Evolutionary conservation across 1,139 yeast species (phyloP).

Genomic region (Saccharomycopsis hybrid): DNA sequence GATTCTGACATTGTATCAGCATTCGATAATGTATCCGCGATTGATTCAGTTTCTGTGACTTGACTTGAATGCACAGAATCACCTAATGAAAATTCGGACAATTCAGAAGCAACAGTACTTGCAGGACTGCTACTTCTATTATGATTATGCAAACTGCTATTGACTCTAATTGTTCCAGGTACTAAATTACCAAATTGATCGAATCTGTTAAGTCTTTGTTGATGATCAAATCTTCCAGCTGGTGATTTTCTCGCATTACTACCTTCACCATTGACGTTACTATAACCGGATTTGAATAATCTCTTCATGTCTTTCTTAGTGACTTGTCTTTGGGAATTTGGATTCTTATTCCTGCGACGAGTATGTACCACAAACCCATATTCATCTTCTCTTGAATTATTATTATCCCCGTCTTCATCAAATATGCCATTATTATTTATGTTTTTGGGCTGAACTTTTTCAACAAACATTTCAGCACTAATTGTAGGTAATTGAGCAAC

Average conservation of each 20-base stretch:
- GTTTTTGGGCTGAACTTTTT: slow-evolving; percentile 43
- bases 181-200: slow-evolving; percentile 5
- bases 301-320: slow-evolving; percentile 29
- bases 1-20: slow-evolving; percentile 16
- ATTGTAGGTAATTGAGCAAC: slow-evolving; percentile 83
- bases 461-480: slow-evolving; percentile 73
- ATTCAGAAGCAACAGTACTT: slow-evolving; percentile 46
- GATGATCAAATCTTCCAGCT: too few relatives aligned
- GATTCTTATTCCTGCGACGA: slow-evolving; percentile 1
- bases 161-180: neutral
- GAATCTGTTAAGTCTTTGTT: slow-evolving; percentile 17
- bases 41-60: slow-evolving; percentile 10
- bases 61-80: slow-evolving; percentile 37
- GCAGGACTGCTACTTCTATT: slow-evolving; percentile 46
- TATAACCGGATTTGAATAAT: slow-evolving; percentile 24
- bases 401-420: too few relatives aligned
- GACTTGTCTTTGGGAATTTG: slow-evolving; percentile 19
- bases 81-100: slow-evolving; percentile 65
- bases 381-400: slow-evolving; percentile 44
- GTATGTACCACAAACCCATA: slow-evolving; percentile 18
- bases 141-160: too few relatives aligned
- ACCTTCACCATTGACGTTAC: too few relatives aligned
- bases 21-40: slow-evolving; percentile 21
- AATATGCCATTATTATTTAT: slow-evolving; percentile 36
- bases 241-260: too few relatives aligned